A percentile compares a stretch with the other conserved stretches of the same genome.
Evolutionary conservation across 495 filamentous ascomycete genomes (phyloP).

Genomic region (Lasiosphaeria ovina): DNA sequence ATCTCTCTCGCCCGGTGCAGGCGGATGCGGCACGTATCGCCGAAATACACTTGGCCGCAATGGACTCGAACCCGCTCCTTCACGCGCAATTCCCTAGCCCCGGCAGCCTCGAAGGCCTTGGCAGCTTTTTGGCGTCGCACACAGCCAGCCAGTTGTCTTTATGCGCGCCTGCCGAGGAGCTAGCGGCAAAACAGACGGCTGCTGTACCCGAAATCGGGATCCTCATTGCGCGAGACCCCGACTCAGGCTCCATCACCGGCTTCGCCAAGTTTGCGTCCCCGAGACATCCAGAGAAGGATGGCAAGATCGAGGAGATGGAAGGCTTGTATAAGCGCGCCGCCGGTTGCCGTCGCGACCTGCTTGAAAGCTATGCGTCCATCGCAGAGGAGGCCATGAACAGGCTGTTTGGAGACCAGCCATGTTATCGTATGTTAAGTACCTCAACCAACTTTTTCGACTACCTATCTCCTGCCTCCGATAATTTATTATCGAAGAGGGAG

Average conservation of each 20-base stretch:
- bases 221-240: conserved; percentile 33
- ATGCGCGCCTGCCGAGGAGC: no score
- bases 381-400: conserved; percentile 32
- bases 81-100: conserved; percentile 44
- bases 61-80: conserved; percentile 40
- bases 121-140: conserved; percentile 26
- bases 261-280: conserved; percentile 45
- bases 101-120: conserved; percentile 24
- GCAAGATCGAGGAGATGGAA: conserved; percentile 23
- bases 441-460: conserved; percentile 5
- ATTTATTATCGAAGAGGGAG: not conserved
- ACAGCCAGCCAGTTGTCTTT: conserved; percentile 22
- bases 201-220: conserved; percentile 22
- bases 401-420: conserved; percentile 23
- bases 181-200: no score
- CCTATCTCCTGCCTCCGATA: not conserved
- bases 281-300: conserved; percentile 11
- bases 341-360: conserved; percentile 25
- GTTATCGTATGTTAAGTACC: conserved; percentile 26
- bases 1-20: conserved; percentile 11
- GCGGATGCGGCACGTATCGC: conserved; percentile 42
- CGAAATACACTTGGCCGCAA: conserved; percentile 42
- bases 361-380: conserved; percentile 33
- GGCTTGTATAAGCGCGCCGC: conserved; percentile 8
- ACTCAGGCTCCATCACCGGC: conserved; percentile 27